Percentiles rank a stretch among this genome's conserved stretches.
Evolutionary conservation across 106 monocot species (phyloP).

Genomic region (Dactylorhiza incarnata): DNA sequence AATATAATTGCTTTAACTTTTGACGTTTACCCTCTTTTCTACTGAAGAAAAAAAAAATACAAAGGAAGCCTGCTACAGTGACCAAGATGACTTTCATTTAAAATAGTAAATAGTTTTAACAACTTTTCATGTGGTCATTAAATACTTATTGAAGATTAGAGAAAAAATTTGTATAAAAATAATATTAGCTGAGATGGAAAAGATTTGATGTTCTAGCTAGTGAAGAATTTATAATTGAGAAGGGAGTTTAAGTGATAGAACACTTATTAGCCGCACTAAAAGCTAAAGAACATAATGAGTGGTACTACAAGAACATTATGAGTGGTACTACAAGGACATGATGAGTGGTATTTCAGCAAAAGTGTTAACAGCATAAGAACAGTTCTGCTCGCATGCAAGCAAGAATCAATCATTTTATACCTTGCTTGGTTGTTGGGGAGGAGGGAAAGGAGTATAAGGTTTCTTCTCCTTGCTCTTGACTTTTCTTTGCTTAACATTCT

Average conservation of each 20-base stretch:
- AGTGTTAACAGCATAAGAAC: not conserved
- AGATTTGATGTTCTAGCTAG: not conserved
- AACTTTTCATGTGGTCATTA: not conserved
- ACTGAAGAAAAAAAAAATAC: not conserved
- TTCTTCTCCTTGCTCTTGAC: constrained; percentile 82
- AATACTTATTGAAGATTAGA: not conserved
- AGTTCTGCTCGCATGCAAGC: not conserved
- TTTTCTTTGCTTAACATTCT: constrained; percentile 91
- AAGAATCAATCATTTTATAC: constrained; percentile 22
- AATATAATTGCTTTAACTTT: too few species aligned
- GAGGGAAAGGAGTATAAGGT: constrained; percentile 98
- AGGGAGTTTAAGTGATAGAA: not conserved
- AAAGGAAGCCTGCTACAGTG: not conserved
- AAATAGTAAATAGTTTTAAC: not conserved
- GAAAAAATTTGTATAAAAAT: not conserved
- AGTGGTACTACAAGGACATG: not conserved
- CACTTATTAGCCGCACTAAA: not conserved
- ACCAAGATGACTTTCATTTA: not conserved
- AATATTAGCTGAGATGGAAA: not conserved
- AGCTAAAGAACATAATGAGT: not conserved
- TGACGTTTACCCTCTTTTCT: too few species aligned
- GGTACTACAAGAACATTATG: not conserved
- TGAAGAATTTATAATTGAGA: not conserved
- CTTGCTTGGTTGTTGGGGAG: constrained; percentile 96
- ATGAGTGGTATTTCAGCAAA: not conserved